Evolutionary conservation across 192 early-diverging fungal genomes (phyloP), one percentile per base, ranked within the genome.

Genomic region (Gonapodya sp.): DNA sequence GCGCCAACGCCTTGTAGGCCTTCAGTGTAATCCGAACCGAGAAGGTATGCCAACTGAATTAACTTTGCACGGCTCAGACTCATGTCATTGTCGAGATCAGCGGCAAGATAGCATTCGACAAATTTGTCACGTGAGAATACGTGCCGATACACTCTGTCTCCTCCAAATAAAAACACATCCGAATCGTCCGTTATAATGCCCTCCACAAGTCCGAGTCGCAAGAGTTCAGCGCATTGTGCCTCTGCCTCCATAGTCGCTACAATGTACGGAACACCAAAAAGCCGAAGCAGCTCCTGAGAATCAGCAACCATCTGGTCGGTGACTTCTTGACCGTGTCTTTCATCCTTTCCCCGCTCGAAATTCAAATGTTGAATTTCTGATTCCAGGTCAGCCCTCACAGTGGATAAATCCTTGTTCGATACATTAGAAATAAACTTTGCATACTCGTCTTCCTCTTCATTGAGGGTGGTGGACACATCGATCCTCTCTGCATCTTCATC

Each of bases 21-120:
- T 18, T 90, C 89, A 0, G 98, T 96, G 83, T 99, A 99, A 86
- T 99, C 98, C 83, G 96, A 98, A n/a, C 96, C 96, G 8, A 99
- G 87, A 18, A 99, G 82, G 78, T 92, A 95, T 30, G 97, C 96
- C 64, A 99, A 81, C 78, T 91, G 87, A 36, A 98, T 92, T 80
- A 98, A 83, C 34, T 91, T 89, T 37, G 92, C 85, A 73, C 94
- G 86, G 36, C 88, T 82, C 36, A 98, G 82, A 2, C 84, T 85
- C 85, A 98, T 87, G 83, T 92, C 89, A 18, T 87, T 83, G 78
- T 88, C 87, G 35, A 99, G 84, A 73, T 90, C 89, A 1, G 86
- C 84, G 79, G 84, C 84, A 1, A 87, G 79, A 84, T 97, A 99
- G 81, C 91, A 90, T 82, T 98, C 96, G 0, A 98, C 95, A 83